phyloP scores from a whole-genome alignment of 129 eudicot species.

The Cynara cardunculus region DNA sequence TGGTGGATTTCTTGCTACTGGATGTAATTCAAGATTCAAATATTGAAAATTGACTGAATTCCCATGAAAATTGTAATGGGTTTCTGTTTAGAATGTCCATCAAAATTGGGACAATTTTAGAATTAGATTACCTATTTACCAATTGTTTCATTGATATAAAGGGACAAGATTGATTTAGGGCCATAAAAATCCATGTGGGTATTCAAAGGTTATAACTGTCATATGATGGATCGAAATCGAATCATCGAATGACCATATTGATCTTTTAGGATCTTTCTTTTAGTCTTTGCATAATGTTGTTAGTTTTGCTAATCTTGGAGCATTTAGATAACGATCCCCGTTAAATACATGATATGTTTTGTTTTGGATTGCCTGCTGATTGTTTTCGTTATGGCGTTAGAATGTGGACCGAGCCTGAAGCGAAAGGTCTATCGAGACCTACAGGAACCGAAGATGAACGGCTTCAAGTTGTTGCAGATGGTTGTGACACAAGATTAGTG shows the following conservation, averaged over 20 bases:
- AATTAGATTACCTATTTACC: background rate
- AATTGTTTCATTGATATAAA: background rate
- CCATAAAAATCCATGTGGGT: background rate
- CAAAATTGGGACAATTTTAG: background rate
- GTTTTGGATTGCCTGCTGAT: background rate
- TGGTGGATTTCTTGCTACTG: background rate
- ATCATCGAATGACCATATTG: background rate
- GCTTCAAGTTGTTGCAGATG: conserved; percentile 60
- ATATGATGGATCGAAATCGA: background rate
- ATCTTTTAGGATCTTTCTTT: background rate
- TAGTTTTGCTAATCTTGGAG: background rate
- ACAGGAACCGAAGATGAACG: conserved; percentile 44
- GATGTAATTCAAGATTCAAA: background rate
- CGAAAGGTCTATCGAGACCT: conserved; percentile 50
- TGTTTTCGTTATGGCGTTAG: conserved; percentile 33
- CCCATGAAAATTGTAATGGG: background rate
- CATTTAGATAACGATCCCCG: background rate
- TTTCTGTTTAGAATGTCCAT: background rate
- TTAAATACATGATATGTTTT: background rate
- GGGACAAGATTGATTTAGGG: background rate
- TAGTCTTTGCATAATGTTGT: background rate
- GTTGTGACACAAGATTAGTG: conserved; percentile 52
- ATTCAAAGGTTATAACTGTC: background rate
- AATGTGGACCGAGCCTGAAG: conserved; percentile 91
- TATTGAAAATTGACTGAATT: background rate